Evolutionary conservation across 805 yeast genomes (phyloP).

Genomic region (Metschnikowia proteae): DNA sequence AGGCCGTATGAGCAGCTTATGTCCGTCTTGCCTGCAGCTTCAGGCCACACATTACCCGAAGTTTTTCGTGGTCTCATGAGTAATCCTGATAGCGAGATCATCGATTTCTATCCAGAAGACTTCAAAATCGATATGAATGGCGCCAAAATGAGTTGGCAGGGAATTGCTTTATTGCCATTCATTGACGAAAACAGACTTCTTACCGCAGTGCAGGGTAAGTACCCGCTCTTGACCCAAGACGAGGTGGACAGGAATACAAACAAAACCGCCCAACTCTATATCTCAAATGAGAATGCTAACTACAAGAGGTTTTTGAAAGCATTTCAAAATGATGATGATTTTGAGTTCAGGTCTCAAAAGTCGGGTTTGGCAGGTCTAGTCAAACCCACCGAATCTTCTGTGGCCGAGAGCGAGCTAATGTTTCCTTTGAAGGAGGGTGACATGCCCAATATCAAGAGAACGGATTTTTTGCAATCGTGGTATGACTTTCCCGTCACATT

Average conservation of each 20-base stretch:
- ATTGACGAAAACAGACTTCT: constrained; percentile 79
- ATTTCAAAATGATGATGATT: constrained; percentile 33
- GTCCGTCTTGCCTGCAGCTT: constrained; percentile 94
- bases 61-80: constrained; percentile 81
- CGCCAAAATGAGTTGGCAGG: constrained; percentile 92
- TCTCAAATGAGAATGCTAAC: constrained; percentile 60
- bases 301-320: constrained; percentile 34
- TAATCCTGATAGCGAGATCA: constrained; percentile 72
- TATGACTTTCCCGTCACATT: constrained; percentile 61
- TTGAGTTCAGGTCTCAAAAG: constrained; percentile 45
- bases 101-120: constrained; percentile 86
- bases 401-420: constrained; percentile 29
- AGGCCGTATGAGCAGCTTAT: constrained; percentile 89
- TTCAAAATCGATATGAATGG: constrained; percentile 95
- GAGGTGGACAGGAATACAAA: constrained; percentile 68
- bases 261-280: constrained; percentile 64
- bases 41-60: constrained; percentile 80
- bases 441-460: constrained; percentile 43
- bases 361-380: constrained; percentile 62
- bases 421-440: constrained; percentile 49
- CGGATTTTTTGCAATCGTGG: constrained; percentile 39
- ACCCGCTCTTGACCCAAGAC: constrained; percentile 57
- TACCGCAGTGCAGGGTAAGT: constrained; percentile 60
- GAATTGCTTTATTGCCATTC: constrained; percentile 84
- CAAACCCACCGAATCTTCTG: constrained; percentile 31